Base-by-base conservation (phyloP, 83 land plant species). In the Picea engelmannii region DNA sequence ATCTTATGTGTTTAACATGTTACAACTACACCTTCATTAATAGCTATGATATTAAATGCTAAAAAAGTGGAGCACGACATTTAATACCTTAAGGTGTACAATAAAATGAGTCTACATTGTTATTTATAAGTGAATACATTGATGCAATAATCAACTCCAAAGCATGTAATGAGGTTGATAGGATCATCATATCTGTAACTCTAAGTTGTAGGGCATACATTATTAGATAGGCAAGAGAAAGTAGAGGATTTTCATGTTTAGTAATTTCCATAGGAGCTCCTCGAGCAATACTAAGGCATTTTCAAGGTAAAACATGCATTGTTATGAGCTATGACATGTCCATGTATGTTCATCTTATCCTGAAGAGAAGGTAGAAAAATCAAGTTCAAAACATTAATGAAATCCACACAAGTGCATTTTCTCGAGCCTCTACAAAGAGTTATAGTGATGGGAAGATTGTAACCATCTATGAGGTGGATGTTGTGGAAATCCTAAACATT, bases 151-250 rank as follows among this genome's bases (percentile, higher is more conserved):
- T 64, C 3, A 23, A 6, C 66, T 4, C 90, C 84, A 17, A 71
- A 78, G 85, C 96, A 93, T 18, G 93, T 92, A 31, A 84, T 52
- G 88, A 81, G 86, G 88, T 88, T n/a, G 44, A 89, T 87, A 16
- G 92, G 89, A 81, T 93, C 92, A 49, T 93, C 96, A 71, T 86
- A 93, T 8, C 95, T 93, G 60, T 93, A 93, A 42, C 88, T 86
- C 80, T 93, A 93, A 27, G 96, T 94, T 5, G 75, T 79, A n/a
- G 95, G 96, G 71, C 96, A 92, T 0, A 92, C 94, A 2, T 79
- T 63, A 81, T 92, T 93, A 88, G 92, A 93, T n/a, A 92, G 82
- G 84, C 63, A 76, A 17, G 94, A 92, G 63, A 90, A 93, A 9
- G 87, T 80, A 5, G 95, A 90, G 6, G 92, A 92, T 76, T 85